phyloP scores from a whole-genome alignment of 768 basidiomycete species.

The Termitomyces titanicus region DNA sequence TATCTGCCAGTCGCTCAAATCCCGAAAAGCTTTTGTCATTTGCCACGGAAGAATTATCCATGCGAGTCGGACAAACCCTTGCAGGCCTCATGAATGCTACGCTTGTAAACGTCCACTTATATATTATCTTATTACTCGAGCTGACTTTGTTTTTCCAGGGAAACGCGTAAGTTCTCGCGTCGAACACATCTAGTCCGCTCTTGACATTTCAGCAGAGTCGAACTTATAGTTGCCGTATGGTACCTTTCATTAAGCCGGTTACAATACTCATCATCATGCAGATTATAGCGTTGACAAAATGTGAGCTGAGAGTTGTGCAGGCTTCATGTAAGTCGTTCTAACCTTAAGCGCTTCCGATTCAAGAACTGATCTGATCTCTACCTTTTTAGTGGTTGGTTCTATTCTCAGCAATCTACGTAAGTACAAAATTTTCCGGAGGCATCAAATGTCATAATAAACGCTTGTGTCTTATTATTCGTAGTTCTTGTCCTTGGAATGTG shows the following conservation, averaged over 20 bases:
- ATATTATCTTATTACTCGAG: background rate
- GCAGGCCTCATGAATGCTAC: conserved; percentile 87
- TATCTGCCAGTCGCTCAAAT: background rate
- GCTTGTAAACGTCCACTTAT: conserved; percentile 43
- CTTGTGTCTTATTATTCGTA: conserved; percentile 20
- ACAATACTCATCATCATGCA: conserved; percentile 14
- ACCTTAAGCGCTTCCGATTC: background rate
- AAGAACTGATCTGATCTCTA: conserved; percentile 12
- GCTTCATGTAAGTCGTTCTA: conserved; percentile 59
- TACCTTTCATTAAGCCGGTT: background rate
- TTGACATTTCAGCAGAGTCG: conserved; percentile 38
- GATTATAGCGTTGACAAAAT: conserved; percentile 48
- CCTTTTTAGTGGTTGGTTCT: conserved; percentile 69
- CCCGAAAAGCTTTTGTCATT: conserved; percentile 63
- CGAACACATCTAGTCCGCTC: background rate
- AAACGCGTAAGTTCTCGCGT: conserved; percentile 38
- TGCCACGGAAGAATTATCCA: conserved; percentile 80
- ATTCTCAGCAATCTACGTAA: conserved; percentile 81
- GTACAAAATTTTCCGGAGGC: conserved; percentile 21
- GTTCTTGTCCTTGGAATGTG: conserved; percentile 88
- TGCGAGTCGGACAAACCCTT: conserved; percentile 79
- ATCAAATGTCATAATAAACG: background rate
- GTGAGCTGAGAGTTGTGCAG: conserved; percentile 73
- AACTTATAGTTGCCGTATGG: conserved; percentile 76
- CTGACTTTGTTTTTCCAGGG: conserved; percentile 28